Evolutionary conservation across 2,329 filamentous ascomycete genomes (phyloP).

Genomic region (Xylaria sp.): DNA sequence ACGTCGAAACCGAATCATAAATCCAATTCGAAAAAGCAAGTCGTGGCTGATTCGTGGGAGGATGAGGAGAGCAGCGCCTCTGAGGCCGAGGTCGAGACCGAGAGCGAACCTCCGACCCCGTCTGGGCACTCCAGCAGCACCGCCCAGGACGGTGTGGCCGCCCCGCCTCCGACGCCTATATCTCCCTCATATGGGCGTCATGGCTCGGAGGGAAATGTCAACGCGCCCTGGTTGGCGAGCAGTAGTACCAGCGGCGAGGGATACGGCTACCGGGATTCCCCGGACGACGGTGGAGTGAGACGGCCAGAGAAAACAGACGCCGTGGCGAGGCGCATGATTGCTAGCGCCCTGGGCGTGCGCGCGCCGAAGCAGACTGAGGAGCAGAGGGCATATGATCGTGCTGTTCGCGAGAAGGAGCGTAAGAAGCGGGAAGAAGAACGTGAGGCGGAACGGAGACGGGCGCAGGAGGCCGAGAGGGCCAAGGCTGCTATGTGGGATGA

Average conservation of each 20-base stretch:
- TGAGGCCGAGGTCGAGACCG: slow-evolving; percentile 51
- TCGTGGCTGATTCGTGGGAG: slow-evolving; percentile 80
- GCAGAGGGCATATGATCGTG: slow-evolving; percentile 85
- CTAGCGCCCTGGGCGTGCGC: slow-evolving; percentile 83
- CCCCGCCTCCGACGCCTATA: slow-evolving; percentile 75
- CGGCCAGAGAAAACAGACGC: slow-evolving; percentile 91
- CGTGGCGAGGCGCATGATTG: slow-evolving; percentile 89
- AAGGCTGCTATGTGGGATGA: slow-evolving; percentile 90
- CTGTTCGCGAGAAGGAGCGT: slow-evolving; percentile 84
- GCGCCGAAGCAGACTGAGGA: slow-evolving; percentile 87
- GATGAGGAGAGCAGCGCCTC: slow-evolving; percentile 68
- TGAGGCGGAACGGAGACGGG: slow-evolving; percentile 69
- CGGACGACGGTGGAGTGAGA: slow-evolving; percentile 25
- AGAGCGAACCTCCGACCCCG: slow-evolving; percentile 42
- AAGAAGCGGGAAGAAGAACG: slow-evolving; percentile 79
- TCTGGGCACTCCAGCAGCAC: slow-evolving; percentile 38
- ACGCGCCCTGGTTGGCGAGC: slow-evolving; percentile 33
- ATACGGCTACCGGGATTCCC: slow-evolving; percentile 18
- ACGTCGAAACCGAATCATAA: slow-evolving; percentile 41
- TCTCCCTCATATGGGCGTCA: slow-evolving; percentile 59
- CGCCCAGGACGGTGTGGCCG: slow-evolving; percentile 53
- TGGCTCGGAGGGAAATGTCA: slow-evolving; percentile 11
- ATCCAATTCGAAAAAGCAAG: slow-evolving; percentile 52
- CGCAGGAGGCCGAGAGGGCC: slow-evolving; percentile 76
- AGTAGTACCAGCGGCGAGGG: slow-evolving; percentile 24